Evolutionary conservation across 371 early-diverging fungal species (phyloP), one percentile per base, ranked within the genome.

Genomic region (Zancudomyces culisetae): DNA sequence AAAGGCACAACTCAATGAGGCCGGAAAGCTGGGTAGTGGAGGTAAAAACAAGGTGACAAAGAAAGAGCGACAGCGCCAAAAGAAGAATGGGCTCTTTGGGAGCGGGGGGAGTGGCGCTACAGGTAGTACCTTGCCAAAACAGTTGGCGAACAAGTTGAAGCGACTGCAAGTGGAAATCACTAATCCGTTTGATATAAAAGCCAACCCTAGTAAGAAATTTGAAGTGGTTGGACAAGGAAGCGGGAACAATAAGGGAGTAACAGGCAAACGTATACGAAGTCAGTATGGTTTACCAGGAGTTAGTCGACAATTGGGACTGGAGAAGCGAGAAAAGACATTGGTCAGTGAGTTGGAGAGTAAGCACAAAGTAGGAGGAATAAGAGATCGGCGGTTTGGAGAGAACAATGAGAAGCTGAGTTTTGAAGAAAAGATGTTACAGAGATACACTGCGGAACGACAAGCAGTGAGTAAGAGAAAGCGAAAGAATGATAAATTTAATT

Each of bases 311-410:
- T 66, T 77, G 23, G 88, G 86, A 15, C 77, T 85, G 51, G 88
- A 93, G 52, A 81, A 76, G 66, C 78, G 95, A 42, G 82, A 81
- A 61, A 78, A 85, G 48, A 90, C 92, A 0, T 62, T 96, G 43
- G 66, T 83, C 6, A 69, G 75, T 8, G 91, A 91, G 67, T 65
- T 85, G 60, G 65, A 77, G 43, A 72, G 69, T 49, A 78, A 78
- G 53, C 70, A 76, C 55, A 77, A 77, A 49, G 73, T 72, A 27
- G 81, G 85, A 52, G 81, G 80, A 21, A 70, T 97, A 39, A 75
- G 89, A 35, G 97, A 97, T 73, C 74, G 81, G 30, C 86, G 97
- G 56, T 88, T 97, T 64, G 97, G 96, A 62, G 97, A 95, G 63
- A 80, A 81, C 61, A 77, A 91, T 56, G 76, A 85, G 18, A 72